Base-by-base conservation (phyloP, 805 yeast genomes). In the Maudiozyma serrabonitensis region DNA sequence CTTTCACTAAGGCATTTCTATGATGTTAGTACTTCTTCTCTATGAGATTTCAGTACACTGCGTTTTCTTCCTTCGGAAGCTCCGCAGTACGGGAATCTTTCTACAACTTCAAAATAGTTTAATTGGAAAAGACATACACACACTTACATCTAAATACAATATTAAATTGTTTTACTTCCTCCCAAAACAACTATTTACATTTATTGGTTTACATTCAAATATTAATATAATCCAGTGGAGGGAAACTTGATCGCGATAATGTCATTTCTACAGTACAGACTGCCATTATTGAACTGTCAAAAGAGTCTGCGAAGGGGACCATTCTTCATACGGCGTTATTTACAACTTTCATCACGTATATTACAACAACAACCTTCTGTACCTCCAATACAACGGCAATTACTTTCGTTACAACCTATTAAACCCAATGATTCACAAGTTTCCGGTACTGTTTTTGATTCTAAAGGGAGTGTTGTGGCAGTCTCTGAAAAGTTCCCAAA, bases 401-500 rank as follows among this genome's bases (percentile, higher is more conserved):
- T 60, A 40, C 46, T 62, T 12, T 55, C 64, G 11, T 45, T 67
- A 42, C 64, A 70, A 50, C 73, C 75, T 3, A 68, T 66, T 2
- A 66, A 69, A 6, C 73, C 73, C 0, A 68, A 64, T 46, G 74
- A 78, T 75, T 61, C 74, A 62, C 62, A 78, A 78, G 69, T 72
- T 74, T 52, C 79, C 69, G 90, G 97, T 56, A 91, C 98, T 1
- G 80, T 87, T 0, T 82, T 93, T 57, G 90, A 91, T 60, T 58
- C 63, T 7, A 69, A 73, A 8, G 99, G 98, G 1, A 76, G 80
- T 45, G 87, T 90, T 25, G 73, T 78, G 2, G 85, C 87, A 0
- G 86, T 88, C 0, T 86, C 95, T 1, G 81, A 84, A 50, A 83
- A 81, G 58, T 87, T 83, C 62, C 88, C 89, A 46, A 84, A 87